These are phyloP conservation scores for Fusarium staphyleae DNA, from an alignment of 2,329 filamentous ascomycete species.

Conservation along the genomic window DNA sequence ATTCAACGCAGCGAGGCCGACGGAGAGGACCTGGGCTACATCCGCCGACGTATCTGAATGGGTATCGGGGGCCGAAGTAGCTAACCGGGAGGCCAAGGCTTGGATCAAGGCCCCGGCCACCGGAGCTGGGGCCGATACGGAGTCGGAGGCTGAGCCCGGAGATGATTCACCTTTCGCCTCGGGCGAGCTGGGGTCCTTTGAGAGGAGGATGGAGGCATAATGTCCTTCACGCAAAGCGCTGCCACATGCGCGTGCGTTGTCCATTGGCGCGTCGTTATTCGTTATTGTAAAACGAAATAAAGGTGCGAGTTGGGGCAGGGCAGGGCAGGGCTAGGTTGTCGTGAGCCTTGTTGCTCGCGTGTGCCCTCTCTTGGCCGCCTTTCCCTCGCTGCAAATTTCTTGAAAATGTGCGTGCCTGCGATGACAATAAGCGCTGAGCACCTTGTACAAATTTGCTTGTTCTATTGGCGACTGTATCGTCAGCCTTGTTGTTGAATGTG, in stretches of 20 bases:
- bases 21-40: constrained; percentile 33
- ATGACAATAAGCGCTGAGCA: neutral
- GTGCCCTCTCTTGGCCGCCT: neutral
- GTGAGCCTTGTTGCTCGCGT: constrained; percentile 10
- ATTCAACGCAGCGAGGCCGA: constrained; percentile 60
- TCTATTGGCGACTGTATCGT: constrained; percentile 12
- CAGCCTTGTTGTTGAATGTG: constrained; percentile 28
- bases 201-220: constrained; percentile 37
- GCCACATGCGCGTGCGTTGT: constrained; percentile 13
- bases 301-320: constrained; percentile 16
- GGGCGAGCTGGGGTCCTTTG: constrained; percentile 16
- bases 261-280: constrained; percentile 8
- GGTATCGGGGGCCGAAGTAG: constrained; percentile 4
- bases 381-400: neutral
- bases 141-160: constrained; percentile 28
- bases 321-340: constrained; percentile 36
- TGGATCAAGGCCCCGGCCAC: constrained; percentile 33
- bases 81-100: constrained; percentile 26
- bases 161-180: constrained; percentile 14
- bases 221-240: constrained; percentile 36
- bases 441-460: neutral
- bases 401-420: neutral
- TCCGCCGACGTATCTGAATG: constrained; percentile 3
- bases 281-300: neutral
- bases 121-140: constrained; percentile 35